Evolutionary conservation across 2,329 filamentous ascomycete genomes (phyloP), one percentile per base, ranked within the genome.

Genomic region (Sarocladium brachiariae): DNA sequence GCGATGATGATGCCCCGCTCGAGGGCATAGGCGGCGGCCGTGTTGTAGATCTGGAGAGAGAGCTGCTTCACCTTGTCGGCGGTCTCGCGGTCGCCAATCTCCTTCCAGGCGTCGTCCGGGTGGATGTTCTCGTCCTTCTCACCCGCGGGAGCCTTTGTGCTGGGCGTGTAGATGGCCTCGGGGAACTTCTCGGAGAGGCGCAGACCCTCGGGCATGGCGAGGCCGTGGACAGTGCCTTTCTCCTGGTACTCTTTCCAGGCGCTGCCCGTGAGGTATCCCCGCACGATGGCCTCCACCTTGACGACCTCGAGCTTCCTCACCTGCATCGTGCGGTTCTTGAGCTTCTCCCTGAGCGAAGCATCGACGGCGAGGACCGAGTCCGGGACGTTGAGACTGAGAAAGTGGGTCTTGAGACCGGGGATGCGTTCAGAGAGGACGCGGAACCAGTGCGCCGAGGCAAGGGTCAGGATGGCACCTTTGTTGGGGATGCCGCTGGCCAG

Each of bases 181-280:
- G 82, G 80, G 56, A 95, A 79, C 54, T 78, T 78, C 65, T 86
- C 75, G 59, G 83, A 89, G 65, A 87, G 85, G 61, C 76, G 68
- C 55, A 96, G 70, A 1, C 87, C 89, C 3, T 73, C 67, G 1
- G 85, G 79, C 57, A 89, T 74, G 14, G 75, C 63, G 57, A 91
- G 84, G 19, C 89, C 88, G 68, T 95, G 88, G 14, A 95, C 86
- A 1, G 89, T 95, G 49, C 87, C 86, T 18, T 70, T 75, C 56
- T 78, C 75, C 63, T 80, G 71, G 71, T 93, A 78, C 71, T 95
- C 89, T 34, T 76, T 76, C 86, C 88, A 95, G 0, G 87, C 89
- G 41, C 83, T 87, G 38, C 90, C 90, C 5, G 90, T 90, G 63
- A 96, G 83, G 71, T 95, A 95, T 57, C 90, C 90, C 52, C 89